phyloP scores from a whole-genome alignment of 768 basidiomycete genomes.

The Panellus pusillus region DNA sequence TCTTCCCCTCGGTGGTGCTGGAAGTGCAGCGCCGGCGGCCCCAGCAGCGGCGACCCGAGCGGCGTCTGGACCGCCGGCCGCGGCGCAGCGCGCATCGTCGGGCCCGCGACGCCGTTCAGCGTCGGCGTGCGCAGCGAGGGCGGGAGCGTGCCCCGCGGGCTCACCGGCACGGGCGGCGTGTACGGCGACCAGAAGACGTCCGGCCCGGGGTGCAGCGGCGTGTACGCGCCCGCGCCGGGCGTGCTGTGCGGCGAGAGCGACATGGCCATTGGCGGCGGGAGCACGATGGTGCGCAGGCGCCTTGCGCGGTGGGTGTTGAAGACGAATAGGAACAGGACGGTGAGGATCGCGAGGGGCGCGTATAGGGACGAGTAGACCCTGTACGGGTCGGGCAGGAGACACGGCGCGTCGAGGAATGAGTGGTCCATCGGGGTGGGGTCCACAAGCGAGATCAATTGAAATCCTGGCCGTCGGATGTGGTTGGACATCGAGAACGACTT shows the following conservation, averaged over 20 bases:
- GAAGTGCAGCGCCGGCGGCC: conserved; percentile 22
- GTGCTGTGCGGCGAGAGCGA: conserved; percentile 32
- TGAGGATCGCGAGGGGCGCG: conserved; percentile 58
- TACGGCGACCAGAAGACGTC: conserved; percentile 49
- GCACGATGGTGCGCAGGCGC: conserved; percentile 20
- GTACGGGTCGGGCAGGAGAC: conserved; percentile 75
- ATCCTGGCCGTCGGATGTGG: conserved; percentile 75
- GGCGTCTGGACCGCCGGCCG: conserved; percentile 46
- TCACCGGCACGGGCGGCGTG: conserved; percentile 34
- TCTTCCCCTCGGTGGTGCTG: conserved; percentile 32
- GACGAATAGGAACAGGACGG: conserved; percentile 46
- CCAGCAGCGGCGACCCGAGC: conserved; percentile 35
- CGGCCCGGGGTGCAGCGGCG: conserved; percentile 26
- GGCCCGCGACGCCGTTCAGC: conserved; percentile 32
- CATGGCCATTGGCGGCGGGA: conserved; percentile 34
- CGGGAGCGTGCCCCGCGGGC: conserved; percentile 41
- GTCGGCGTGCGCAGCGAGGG: conserved; percentile 42
- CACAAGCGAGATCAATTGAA: conserved; percentile 74
- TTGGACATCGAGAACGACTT: conserved; percentile 83
- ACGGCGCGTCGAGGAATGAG: conserved; percentile 66
- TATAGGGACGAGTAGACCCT: conserved; percentile 63
- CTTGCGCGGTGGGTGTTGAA: conserved; percentile 39
- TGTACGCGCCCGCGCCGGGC: conserved; percentile 20
- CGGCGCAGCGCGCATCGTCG: conserved; percentile 43
- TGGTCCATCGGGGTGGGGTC: conserved; percentile 34